phyloP scores from a whole-genome alignment of 257 asterid species.

The Leonotis leonurus region DNA sequence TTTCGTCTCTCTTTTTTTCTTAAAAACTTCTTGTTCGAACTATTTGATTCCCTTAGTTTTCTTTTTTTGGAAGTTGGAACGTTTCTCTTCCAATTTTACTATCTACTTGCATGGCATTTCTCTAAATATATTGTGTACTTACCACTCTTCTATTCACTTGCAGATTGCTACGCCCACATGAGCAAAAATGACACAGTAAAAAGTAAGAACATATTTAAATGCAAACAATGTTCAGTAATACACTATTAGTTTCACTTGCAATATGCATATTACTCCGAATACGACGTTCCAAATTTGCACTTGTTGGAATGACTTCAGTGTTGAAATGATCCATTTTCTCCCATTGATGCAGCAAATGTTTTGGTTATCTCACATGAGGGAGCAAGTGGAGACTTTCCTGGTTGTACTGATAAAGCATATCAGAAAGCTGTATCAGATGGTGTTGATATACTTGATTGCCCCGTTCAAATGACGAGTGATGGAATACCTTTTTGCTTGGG shows the following conservation, averaged over 20 bases:
- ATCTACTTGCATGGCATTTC: not conserved
- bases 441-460: conserved; percentile 71
- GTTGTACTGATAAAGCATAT: conserved; percentile 73
- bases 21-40: not conserved
- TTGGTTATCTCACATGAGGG: conserved; percentile 70
- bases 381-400: conserved; percentile 84
- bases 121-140: not conserved
- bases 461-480: conserved; percentile 76
- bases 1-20: too few relatives aligned
- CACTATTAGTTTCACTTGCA: conserved; percentile 1
- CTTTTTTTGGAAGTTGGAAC: too few relatives aligned
- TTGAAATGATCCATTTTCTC: not conserved
- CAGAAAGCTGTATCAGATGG: conserved; percentile 64
- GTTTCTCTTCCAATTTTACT: too few relatives aligned
- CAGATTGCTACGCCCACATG: conserved; percentile 83
- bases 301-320: too few relatives aligned
- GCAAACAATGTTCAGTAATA: not conserved
- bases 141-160: conserved; percentile 15
- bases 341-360: conserved; percentile 37
- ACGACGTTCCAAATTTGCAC: not conserved
- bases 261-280: not conserved
- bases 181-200: conserved; percentile 33
- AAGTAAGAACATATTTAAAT: conserved; percentile 30
- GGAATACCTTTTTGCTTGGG: conserved; percentile 80
- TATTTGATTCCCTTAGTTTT: not conserved